Conservation (phyloP, 2,329 filamentous ascomycete genomes). For the Penicillium italicum region DNA sequence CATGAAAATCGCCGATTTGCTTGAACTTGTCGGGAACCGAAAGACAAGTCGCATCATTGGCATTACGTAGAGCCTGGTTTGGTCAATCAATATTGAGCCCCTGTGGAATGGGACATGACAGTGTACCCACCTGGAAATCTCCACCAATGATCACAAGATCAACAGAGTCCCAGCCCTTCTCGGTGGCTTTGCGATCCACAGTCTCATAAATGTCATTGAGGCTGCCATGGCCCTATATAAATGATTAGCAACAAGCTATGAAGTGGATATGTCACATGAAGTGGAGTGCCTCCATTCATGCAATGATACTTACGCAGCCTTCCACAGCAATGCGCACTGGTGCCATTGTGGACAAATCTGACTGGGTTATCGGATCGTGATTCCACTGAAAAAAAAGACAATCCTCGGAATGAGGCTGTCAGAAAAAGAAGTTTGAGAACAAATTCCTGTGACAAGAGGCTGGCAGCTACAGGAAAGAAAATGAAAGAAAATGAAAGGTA, state of each 20-base stretch:
- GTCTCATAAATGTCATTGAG: slow-evolving; percentile 88
- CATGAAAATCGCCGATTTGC: slow-evolving; percentile 83
- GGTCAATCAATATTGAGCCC: background rate
- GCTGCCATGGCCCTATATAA: slow-evolving; percentile 74
- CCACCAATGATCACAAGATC: slow-evolving; percentile 93
- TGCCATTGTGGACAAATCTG: background rate
- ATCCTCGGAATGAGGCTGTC: background rate
- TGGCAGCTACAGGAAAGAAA: background rate
- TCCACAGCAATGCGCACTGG: slow-evolving; percentile 72
- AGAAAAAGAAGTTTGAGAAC: background rate
- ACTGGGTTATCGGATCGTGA: background rate
- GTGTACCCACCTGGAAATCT: slow-evolving; percentile 72
- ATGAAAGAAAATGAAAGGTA: background rate
- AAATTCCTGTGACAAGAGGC: background rate
- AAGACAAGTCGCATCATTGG: slow-evolving; percentile 81
- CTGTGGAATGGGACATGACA: slow-evolving; percentile 5
- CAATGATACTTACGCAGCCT: slow-evolving; percentile 66
- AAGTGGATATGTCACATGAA: background rate
- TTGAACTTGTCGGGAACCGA: slow-evolving; percentile 87
- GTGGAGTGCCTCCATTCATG: background rate
- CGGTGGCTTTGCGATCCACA: slow-evolving; percentile 63
- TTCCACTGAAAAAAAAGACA: background rate
- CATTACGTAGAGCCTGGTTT: slow-evolving; percentile 74
- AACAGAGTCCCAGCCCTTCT: slow-evolving; percentile 73
- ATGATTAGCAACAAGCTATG: slow-evolving; percentile 12